Percentiles rank a stretch among this genome's conserved stretches.
phyloP scores from a whole-genome alignment of 768 basidiomycete species.

The Lactifluus rugatus region DNA sequence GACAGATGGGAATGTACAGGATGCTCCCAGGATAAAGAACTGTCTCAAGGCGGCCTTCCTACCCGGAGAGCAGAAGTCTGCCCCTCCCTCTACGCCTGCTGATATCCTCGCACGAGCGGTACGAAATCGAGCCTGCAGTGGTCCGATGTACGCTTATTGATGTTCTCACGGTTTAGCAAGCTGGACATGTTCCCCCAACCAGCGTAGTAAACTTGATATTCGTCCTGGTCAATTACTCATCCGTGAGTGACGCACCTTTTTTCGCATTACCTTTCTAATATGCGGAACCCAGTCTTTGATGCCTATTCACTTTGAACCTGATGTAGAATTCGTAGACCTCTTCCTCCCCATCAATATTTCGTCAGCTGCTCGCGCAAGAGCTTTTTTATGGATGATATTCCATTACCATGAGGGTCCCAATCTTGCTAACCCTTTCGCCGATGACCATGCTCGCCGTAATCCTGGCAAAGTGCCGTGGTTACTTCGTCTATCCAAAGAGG shows the following conservation, averaged over 20 bases:
- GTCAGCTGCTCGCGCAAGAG: slow-evolving; percentile 62
- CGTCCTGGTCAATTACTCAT: slow-evolving; percentile 67
- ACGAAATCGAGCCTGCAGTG: slow-evolving; percentile 25
- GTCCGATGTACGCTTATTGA: slow-evolving; percentile 7
- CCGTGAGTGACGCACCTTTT: slow-evolving; percentile 36
- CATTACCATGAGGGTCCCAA: slow-evolving; percentile 66
- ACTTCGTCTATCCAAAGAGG: slow-evolving; percentile 42
- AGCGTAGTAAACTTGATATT: slow-evolving; percentile 83
- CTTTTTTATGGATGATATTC: slow-evolving; percentile 78
- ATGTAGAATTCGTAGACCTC: slow-evolving; percentile 70
- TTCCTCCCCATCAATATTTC: slow-evolving; percentile 70
- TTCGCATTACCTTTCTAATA: background rate
- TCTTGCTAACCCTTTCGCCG: slow-evolving; percentile 64
- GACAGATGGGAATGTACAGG: slow-evolving; percentile 80
- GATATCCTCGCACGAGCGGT: slow-evolving; percentile 65
- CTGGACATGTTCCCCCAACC: slow-evolving; percentile 63
- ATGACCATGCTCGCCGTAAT: slow-evolving; percentile 47
- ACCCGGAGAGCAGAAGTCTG: slow-evolving; percentile 52
- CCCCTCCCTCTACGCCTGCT: slow-evolving; percentile 62
- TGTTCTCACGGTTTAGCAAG: slow-evolving; percentile 32
- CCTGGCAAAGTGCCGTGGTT: slow-evolving; percentile 58
- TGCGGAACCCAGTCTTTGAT: slow-evolving; percentile 26
- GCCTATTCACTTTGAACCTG: slow-evolving; percentile 61
- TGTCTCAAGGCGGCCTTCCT: slow-evolving; percentile 76
- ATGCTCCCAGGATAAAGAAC: slow-evolving; percentile 87